phyloP scores from a whole-genome alignment of 2,329 filamentous ascomycete genomes.

The Sporothrix curviconia region DNA sequence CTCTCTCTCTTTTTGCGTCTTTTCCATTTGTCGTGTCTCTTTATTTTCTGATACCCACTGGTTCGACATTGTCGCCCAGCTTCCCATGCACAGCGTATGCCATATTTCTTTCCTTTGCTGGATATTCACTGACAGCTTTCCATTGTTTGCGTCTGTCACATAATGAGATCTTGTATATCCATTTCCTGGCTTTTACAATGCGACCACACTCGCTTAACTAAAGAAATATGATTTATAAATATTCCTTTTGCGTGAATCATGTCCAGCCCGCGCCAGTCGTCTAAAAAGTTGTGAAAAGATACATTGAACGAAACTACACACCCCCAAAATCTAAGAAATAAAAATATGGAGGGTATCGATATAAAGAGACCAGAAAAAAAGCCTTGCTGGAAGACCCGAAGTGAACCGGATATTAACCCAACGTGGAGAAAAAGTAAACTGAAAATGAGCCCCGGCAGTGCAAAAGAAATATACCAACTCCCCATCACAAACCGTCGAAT shows the following conservation, averaged over 20 bases:
- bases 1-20: neutral
- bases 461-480: neutral
- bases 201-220: neutral
- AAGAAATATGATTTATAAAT: too few species aligned
- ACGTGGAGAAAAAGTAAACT: neutral
- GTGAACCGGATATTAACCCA: neutral
- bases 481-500: neutral
- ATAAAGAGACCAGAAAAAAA: conserved; percentile 15
- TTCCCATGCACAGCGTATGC: too few species aligned
- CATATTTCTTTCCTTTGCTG: neutral
- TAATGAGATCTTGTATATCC: neutral
- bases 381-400: conserved; percentile 13
- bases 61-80: too few species aligned
- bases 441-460: neutral
- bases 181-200: neutral
- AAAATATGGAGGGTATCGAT: conserved; percentile 16
- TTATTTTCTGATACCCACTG: too few species aligned
- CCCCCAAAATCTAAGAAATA: neutral
- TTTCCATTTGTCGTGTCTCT: neutral
- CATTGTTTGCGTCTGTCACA: neutral
- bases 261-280: neutral
- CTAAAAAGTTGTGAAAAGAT: neutral
- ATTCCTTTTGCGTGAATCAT: neutral
- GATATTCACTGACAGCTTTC: too few species aligned
- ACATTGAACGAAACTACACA: neutral